Percentiles rank a stretch among this genome's conserved stretches.
These are phyloP conservation scores for Phaeolepiota aurea DNA, from an alignment of 768 basidiomycete genomes.

Conservation along the genomic window DNA sequence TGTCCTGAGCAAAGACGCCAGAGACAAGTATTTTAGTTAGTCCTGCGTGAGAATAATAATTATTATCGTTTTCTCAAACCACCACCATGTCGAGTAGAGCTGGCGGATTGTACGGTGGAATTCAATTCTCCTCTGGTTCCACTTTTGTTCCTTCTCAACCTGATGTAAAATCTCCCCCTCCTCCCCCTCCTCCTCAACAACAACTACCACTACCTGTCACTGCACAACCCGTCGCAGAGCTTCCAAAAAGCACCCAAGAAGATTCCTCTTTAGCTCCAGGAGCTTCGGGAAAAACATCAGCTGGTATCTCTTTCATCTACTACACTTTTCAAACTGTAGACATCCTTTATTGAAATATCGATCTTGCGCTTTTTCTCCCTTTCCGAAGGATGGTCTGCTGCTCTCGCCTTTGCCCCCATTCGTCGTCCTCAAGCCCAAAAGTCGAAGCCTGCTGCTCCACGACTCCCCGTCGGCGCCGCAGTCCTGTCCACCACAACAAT, in stretches of 20 bases:
- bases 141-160: slow-evolving; percentile 39
- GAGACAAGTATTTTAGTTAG: slow-evolving; percentile 56
- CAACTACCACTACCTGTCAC: too few relatives aligned
- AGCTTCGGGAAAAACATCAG: slow-evolving; percentile 37
- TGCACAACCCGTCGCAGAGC: slow-evolving; percentile 12
- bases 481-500: slow-evolving; percentile 32
- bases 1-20: slow-evolving; percentile 56
- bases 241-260: slow-evolving; percentile 12
- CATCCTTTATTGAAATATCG: slow-evolving; percentile 49
- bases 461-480: slow-evolving; percentile 58
- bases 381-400: slow-evolving; percentile 76
- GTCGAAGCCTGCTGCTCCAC: slow-evolving; percentile 40
- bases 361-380: slow-evolving; percentile 22
- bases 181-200: slow-evolving; percentile 6
- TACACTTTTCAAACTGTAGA: slow-evolving; percentile 37
- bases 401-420: slow-evolving; percentile 82
- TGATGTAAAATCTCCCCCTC: too few relatives aligned
- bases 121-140: slow-evolving; percentile 71
- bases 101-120: slow-evolving; percentile 81
- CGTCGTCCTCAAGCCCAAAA: slow-evolving; percentile 54
- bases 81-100: slow-evolving; percentile 67
- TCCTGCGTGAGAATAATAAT: background rate
- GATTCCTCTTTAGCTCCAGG: slow-evolving; percentile 10
- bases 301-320: slow-evolving; percentile 51
- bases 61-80: slow-evolving; percentile 11